phyloP scores from a whole-genome alignment of 164 flowering plant species.

The Brasenia schreberi region DNA sequence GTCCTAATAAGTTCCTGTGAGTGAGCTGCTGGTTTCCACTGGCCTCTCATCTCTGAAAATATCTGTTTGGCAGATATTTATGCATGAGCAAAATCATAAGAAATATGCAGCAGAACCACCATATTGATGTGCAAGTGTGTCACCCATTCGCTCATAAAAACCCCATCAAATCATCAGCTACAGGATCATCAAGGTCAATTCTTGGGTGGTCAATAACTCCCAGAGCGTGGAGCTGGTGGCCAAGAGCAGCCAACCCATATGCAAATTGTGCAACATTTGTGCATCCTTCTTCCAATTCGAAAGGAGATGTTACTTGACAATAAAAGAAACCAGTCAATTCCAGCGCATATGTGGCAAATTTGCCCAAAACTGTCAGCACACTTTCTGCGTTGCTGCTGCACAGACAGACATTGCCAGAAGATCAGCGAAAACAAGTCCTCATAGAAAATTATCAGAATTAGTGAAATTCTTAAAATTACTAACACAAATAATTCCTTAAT shows the following conservation, averaged over 20 bases:
- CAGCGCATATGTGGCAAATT: slow-evolving; percentile 57
- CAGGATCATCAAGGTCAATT: slow-evolving; percentile 31
- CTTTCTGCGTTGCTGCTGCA: slow-evolving; percentile 61
- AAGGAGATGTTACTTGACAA: slow-evolving; percentile 36
- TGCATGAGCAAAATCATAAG: too few species aligned
- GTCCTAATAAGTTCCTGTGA: slow-evolving; percentile 84
- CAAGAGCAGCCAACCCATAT: slow-evolving; percentile 61
- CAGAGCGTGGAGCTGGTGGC: slow-evolving; percentile 46
- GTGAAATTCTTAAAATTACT: too few species aligned
- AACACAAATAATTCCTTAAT: too few species aligned
- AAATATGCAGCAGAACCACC: slow-evolving; percentile 91
- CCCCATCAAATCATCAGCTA: slow-evolving; percentile 44
- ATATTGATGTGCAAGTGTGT: slow-evolving; percentile 68
- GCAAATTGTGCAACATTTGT: slow-evolving; percentile 75
- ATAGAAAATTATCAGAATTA: too few species aligned
- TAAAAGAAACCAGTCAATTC: slow-evolving; percentile 64
- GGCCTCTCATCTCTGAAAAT: slow-evolving; percentile 85
- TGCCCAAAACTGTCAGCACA: slow-evolving; percentile 50
- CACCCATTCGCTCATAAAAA: slow-evolving; percentile 63
- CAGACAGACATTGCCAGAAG: too few species aligned
- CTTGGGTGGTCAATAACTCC: slow-evolving; percentile 23
- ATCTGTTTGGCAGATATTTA: slow-evolving; percentile 25
- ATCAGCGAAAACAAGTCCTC: slow-evolving; percentile 4
- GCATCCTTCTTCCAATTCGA: slow-evolving; percentile 20
- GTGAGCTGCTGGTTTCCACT: slow-evolving; percentile 84